Conservation (phyloP, 2,329 filamentous ascomycete species). For the Zymoseptoria brevis region DNA sequence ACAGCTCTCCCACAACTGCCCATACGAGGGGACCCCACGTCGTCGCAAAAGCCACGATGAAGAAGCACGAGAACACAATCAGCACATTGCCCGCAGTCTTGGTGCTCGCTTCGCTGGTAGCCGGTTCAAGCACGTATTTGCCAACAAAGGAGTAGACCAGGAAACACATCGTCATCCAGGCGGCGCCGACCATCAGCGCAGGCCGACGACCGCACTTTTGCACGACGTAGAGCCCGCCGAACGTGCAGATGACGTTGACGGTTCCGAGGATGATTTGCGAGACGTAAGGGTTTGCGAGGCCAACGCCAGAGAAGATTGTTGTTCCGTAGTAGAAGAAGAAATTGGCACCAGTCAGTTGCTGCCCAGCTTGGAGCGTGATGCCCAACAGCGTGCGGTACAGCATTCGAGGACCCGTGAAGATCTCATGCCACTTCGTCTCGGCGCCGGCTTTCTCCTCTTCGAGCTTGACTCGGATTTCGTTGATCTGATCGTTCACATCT, state of each 20-base stretch:
- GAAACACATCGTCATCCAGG: constrained; percentile 47
- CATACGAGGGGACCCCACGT: constrained; percentile 28
- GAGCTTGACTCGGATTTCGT: constrained; percentile 26
- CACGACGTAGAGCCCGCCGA: constrained; percentile 41
- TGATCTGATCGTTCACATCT: constrained; percentile 22
- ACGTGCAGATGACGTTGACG: constrained; percentile 43
- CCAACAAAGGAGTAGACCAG: constrained; percentile 45
- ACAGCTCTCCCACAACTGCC: constrained; percentile 31
- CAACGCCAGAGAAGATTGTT: constrained; percentile 34
- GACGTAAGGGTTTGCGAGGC: constrained; percentile 35
- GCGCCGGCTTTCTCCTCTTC: constrained; percentile 23
- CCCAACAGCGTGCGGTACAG: constrained; percentile 27
- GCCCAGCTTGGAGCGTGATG: constrained; percentile 25
- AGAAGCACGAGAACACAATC: constrained; percentile 32
- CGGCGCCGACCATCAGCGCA: constrained; percentile 40
- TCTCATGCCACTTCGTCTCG: constrained; percentile 22
- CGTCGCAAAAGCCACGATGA: constrained; percentile 30
- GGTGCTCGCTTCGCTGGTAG: constrained; percentile 14
- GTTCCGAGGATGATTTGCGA: constrained; percentile 41
- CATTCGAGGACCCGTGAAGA: constrained; percentile 26
- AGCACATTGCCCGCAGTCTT: constrained; percentile 26
- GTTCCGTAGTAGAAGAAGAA: constrained; percentile 32
- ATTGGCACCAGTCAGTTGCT: constrained; percentile 37
- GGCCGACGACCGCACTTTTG: constrained; percentile 44
- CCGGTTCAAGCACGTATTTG: constrained; percentile 19